Conservation (phyloP, 345 rosid genomes). For the Eucalyptus virginea region DNA sequence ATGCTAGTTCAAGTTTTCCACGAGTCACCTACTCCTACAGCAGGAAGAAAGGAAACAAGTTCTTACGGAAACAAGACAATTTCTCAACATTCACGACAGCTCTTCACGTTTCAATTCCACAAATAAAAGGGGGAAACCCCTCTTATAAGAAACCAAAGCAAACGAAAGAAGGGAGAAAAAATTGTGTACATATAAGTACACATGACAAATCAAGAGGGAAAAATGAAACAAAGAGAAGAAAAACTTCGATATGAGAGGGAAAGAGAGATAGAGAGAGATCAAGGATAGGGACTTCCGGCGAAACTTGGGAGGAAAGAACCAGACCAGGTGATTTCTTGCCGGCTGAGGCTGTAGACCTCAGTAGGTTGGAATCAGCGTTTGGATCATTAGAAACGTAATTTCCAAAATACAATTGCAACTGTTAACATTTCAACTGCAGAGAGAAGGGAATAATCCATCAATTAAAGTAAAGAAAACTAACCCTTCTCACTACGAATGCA, state of each 20-base stretch:
- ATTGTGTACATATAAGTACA: background rate
- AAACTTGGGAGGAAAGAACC: background rate
- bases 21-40: background rate
- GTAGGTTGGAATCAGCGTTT: background rate
- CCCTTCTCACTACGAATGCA: background rate
- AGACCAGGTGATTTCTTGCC: conserved; percentile 16
- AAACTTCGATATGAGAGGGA: background rate
- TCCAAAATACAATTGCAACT: too few species aligned
- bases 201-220: background rate
- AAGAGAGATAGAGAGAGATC: background rate
- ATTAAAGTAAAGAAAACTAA: background rate
- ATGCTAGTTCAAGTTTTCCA: background rate
- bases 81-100: background rate
- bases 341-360: conserved; percentile 2
- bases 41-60: background rate
- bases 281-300: background rate
- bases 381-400: background rate
- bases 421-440: background rate
- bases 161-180: background rate
- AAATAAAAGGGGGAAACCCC: background rate
- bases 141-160: background rate
- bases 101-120: background rate
- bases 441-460: background rate
- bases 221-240: background rate
- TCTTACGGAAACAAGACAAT: background rate